Evolutionary conservation across 139 green algal genomes (phyloP).

Genomic region (Chlorella sp.): DNA sequence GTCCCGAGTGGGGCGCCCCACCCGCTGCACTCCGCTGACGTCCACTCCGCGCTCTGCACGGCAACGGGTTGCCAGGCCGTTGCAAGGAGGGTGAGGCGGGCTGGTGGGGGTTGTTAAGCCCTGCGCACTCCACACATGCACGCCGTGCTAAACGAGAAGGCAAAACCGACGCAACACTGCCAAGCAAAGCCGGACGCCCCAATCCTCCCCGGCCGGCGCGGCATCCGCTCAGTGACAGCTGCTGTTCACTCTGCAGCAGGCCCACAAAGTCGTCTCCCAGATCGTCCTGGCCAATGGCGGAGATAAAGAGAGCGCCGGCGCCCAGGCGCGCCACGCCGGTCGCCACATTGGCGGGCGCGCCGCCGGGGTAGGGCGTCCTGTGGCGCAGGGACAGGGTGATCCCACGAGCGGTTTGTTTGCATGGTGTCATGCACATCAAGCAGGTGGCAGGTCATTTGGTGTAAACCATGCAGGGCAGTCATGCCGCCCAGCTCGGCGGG

Average conservation of each 20-base stretch:
- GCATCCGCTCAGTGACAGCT: background rate
- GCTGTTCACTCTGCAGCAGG: slow-evolving; percentile 65
- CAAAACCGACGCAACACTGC: too few relatives aligned
- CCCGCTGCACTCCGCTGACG: slow-evolving; percentile 59
- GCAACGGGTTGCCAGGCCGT: background rate
- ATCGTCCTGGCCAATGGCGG: slow-evolving; percentile 78
- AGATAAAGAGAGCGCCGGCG: slow-evolving; percentile 64
- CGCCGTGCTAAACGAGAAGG: too few relatives aligned
- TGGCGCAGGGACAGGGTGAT: background rate
- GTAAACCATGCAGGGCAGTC: background rate
- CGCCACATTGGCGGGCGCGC: slow-evolving; percentile 85
- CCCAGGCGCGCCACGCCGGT: slow-evolving; percentile 66
- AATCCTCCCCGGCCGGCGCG: too few relatives aligned
- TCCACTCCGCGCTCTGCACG: slow-evolving; percentile 72
- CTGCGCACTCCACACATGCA: too few relatives aligned
- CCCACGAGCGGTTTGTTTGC: background rate
- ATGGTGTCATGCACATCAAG: background rate
- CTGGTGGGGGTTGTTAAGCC: too few relatives aligned
- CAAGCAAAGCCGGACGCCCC: too few relatives aligned
- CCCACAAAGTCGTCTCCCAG: slow-evolving; percentile 70
- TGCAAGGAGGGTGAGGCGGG: too few relatives aligned
- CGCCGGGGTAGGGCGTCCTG: slow-evolving; percentile 85
- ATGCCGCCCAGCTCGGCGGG: background rate
- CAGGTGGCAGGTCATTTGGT: background rate
- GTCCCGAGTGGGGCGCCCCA: slow-evolving; percentile 76